Conservation (phyloP, 352 stramenopile species). For the Phytophthora litchii region DNA sequence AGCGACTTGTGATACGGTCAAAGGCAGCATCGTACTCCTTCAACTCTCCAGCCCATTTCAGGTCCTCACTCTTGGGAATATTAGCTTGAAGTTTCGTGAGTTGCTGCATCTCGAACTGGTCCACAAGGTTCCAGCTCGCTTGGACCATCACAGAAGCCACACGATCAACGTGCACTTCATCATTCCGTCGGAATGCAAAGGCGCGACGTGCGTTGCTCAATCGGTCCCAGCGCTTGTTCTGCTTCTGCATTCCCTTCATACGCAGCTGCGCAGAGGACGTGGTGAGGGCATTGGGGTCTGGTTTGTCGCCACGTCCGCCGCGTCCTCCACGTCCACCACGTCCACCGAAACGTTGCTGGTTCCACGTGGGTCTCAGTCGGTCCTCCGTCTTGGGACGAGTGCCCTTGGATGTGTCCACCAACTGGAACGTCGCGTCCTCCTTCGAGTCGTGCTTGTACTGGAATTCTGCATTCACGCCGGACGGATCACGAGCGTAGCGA, state of each 20-base stretch:
- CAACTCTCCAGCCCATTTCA: constrained; percentile 95
- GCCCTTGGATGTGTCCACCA: constrained; percentile 94
- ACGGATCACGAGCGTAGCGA: constrained; percentile 72
- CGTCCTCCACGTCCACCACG: constrained; percentile 54
- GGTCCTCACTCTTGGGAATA: constrained; percentile 85
- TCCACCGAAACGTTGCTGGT: constrained; percentile 84
- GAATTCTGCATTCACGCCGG: constrained; percentile 92
- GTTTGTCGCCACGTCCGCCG: constrained; percentile 38
- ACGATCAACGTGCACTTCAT: constrained; percentile 85
- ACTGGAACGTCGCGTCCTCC: constrained; percentile 92
- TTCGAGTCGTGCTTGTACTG: constrained; percentile 94
- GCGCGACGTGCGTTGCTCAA: constrained; percentile 79
- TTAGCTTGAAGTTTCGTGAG: constrained; percentile 95
- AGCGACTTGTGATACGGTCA: constrained; percentile 92
- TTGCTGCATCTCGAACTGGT: constrained; percentile 97
- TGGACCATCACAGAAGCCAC: constrained; percentile 92
- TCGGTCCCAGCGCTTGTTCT: constrained; percentile 86
- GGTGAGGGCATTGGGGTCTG: constrained; percentile 48
- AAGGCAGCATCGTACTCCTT: constrained; percentile 95
- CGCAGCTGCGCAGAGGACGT: constrained; percentile 64
- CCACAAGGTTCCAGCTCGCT: constrained; percentile 92
- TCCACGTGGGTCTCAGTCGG: constrained; percentile 81
- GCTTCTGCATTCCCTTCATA: constrained; percentile 88
- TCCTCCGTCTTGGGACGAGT: constrained; percentile 79
- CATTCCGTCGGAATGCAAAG: constrained; percentile 62